Base-by-base conservation (phyloP, 805 yeast species). In the Starmerella roubikii region DNA sequence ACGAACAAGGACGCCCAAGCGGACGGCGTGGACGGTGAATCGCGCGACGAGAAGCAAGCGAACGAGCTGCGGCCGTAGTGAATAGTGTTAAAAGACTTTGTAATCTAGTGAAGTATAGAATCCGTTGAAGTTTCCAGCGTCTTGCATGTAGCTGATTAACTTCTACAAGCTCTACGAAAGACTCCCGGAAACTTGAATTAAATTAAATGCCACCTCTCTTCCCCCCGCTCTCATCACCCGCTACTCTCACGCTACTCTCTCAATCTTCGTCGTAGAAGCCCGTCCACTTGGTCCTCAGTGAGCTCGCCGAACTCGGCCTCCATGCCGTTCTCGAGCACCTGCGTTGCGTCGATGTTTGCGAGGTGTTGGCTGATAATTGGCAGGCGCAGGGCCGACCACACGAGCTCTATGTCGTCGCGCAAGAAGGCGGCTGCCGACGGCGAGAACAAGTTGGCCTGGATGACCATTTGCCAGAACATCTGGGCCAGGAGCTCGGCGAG, bases 361-460 rank as follows among this genome's bases (percentile, higher is more conserved):
- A 8, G 1, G 22, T 27, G 32, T 10, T 27, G 6, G 15, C 4
- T 5, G 13, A 21, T 19, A 8, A 11, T 11, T 2, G 46, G 46
- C 4, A 45, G 38, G 3, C 31, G 3, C 34, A 38, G 36, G 12
- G 21, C 24, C 3, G 34, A 32, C 53, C 67, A 62, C 9, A 67
- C 23, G 20, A 44, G 48, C 3, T 46, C 42, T 8, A 64, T 42
- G 40, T 66, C 69, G 3, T 37, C 39, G 7, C 42, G 42, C 18
- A 68, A 51, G 37, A 59, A 64, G 9, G 26, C 12, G 2, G 65
- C 67, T 4, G 69, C 68, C 8, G 31, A 24, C 4, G 24, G 20
- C 12, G 54, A 53, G 49, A 67, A 68, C 34, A 47, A 52, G 42
- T 61, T 61, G 8, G 62, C 62, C 44, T 57, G 56, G 9, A 66